Percentiles rank a stretch among this genome's conserved stretches.
These are phyloP conservation scores for Alternaria sp. DNA, from an alignment of 2,329 filamentous ascomycete genomes.

Conservation along the genomic window DNA sequence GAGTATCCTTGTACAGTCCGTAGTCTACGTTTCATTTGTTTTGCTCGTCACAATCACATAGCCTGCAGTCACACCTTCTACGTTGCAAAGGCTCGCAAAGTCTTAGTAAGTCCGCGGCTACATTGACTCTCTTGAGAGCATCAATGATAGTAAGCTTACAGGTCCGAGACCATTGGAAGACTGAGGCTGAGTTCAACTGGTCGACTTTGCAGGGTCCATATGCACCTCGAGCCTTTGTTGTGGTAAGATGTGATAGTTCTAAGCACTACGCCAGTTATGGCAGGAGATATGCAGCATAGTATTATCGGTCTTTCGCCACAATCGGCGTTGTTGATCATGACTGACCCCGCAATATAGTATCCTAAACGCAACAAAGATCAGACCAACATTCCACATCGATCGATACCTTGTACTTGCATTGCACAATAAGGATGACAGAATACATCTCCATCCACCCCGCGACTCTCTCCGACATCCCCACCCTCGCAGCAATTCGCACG, in stretches of 20 bases:
- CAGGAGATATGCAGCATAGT: neutral
- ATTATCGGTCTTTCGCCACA: neutral
- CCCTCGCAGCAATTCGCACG: neutral
- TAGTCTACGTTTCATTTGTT: no score
- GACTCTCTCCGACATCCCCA: neutral
- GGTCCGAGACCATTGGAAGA: no score
- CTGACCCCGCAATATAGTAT: neutral
- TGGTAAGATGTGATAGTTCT: neutral
- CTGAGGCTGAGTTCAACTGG: neutral
- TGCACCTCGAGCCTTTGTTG: neutral
- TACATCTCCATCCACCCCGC: neutral
- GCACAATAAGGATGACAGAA: neutral
- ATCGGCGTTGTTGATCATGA: neutral
- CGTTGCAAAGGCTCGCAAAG: no score
- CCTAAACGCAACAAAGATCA: neutral
- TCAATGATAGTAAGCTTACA: no score
- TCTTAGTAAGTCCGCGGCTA: no score
- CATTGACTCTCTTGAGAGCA: no score
- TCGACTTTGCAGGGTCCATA: neutral
- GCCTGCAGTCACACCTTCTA: no score
- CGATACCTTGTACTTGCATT: neutral
- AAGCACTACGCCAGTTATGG: neutral
- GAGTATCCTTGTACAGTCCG: no score
- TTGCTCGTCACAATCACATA: no score
- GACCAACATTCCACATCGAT: neutral